Percentiles rank a stretch among this genome's conserved stretches.
These are phyloP conservation scores for Entomophthora muscae DNA, from an alignment of 371 early-diverging fungal species.

Conservation along the genomic window DNA sequence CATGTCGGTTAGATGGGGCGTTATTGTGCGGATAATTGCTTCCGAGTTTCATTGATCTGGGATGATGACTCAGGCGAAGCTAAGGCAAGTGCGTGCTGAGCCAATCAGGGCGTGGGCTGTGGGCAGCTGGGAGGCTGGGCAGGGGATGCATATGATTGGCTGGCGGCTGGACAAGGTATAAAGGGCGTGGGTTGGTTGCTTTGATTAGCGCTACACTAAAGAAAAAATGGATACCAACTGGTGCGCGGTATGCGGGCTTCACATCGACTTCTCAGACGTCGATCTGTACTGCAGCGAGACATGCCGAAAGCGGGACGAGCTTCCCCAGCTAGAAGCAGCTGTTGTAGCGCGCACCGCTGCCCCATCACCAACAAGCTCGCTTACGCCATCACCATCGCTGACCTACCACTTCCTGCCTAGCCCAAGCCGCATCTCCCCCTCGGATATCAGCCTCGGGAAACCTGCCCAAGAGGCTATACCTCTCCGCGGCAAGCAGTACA, in stretches of 20 bases:
- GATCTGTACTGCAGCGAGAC: conserved; percentile 21
- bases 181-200: no score
- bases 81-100: no score
- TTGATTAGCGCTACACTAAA: no score
- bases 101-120: no score
- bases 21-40: no score
- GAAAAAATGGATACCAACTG: conserved; percentile 26
- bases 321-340: neutral
- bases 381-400: neutral
- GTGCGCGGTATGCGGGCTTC: conserved; percentile 21
- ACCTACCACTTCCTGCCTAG: neutral
- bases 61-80: no score
- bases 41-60: no score
- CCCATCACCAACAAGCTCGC: neutral
- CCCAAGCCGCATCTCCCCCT: neutral
- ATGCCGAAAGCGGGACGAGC: conserved; percentile 10
- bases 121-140: no score
- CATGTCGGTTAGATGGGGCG: no score
- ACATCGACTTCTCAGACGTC: conserved; percentile 18
- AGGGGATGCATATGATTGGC: no score
- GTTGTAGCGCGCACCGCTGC: neutral
- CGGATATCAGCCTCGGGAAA: neutral
- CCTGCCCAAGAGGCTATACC: neutral
- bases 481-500: neutral
- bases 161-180: no score